Evolutionary conservation across 148 eudicot genomes (phyloP), one percentile per base, ranked within the genome.

Genomic region (Vaccinium darrowii): DNA sequence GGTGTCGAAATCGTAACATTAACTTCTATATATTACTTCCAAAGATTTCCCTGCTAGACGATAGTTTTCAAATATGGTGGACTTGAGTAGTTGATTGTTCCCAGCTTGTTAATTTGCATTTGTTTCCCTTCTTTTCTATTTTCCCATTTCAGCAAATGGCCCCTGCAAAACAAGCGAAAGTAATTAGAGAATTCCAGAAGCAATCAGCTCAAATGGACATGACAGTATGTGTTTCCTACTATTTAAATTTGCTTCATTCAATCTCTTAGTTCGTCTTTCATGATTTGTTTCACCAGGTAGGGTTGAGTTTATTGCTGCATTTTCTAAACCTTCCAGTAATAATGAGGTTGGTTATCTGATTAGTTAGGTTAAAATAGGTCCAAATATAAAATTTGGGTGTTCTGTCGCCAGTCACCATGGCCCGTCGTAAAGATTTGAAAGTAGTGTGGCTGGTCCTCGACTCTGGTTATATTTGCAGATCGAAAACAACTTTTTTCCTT

Each of bases 181-280:
- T 92, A 87, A 89, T 92, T 49, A 83, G 79, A 85, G 92, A 91
- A 81, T 92, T 92, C 82, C 95, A 92, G 89, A 91, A 90, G 84
- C 91, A 92, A 86, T 87, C 93, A 60, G 88, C 95, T 49, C 95
- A 92, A 86, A 43, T 92, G 91, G 95, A 92, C 85, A 92, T 92
- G 92, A 92, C 93, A 84, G 95, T 92, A 90, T 84, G 23, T 18
- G 23, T 18, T 49, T 77, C 77, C 27, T 71, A 19, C 49, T 21
- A 27, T 39, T 5, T 83, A 63, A 12, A 11, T n/a, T 2, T 85
- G 8, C 10, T 80, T 18, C 51, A 47, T 5, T n/a, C 71, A 69
- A 6, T 49, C 30, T 75, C 30, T 53, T 15, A 21, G 21, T 51
- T 58, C 6, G 18, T 11, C 23, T 30, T 78, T 6, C 7, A 69